Percentiles rank a stretch among this genome's conserved stretches.
Conservation (phyloP, 306 rosid genomes). For the Begonia fuchsioides region DNA sequence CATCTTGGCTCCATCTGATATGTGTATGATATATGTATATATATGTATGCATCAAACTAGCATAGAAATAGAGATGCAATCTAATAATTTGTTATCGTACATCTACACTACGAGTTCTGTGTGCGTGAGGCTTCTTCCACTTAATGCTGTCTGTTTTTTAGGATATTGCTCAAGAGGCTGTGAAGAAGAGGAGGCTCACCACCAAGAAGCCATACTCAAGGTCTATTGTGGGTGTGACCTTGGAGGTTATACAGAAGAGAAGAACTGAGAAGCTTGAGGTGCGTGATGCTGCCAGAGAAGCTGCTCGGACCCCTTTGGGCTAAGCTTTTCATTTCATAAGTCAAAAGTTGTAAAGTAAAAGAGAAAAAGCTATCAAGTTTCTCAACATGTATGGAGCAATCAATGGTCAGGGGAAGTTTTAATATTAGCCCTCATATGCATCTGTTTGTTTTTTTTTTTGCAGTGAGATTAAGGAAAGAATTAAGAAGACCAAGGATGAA, state of each 20-base stretch:
- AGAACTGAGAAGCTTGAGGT: slow-evolving; percentile 36
- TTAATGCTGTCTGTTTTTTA: neutral
- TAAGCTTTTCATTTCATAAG: neutral
- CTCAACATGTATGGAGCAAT: too few species aligned
- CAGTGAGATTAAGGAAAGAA: slow-evolving; percentile 59
- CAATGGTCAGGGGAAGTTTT: neutral
- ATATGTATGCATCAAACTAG: too few species aligned
- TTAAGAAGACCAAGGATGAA: slow-evolving; percentile 57
- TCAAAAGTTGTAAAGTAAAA: neutral
- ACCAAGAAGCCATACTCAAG: slow-evolving; percentile 40
- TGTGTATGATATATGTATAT: neutral
- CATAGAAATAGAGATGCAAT: too few species aligned
- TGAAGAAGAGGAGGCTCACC: slow-evolving; percentile 35
- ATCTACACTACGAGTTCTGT: neutral
- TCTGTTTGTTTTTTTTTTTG: neutral
- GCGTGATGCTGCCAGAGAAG: slow-evolving; percentile 43
- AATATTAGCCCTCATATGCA: neutral
- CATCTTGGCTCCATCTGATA: neutral
- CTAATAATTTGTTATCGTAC: neutral
- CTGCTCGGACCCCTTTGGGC: slow-evolving; percentile 18
- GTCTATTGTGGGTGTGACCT: slow-evolving; percentile 42
- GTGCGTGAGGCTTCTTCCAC: neutral
- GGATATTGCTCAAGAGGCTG: slow-evolving; percentile 54
- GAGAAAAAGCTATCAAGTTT: neutral
- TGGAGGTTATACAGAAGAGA: slow-evolving; percentile 39